These are phyloP conservation scores for Capronia coronata DNA, from an alignment of 2,329 filamentous ascomycete species.

Conservation along the genomic window DNA sequence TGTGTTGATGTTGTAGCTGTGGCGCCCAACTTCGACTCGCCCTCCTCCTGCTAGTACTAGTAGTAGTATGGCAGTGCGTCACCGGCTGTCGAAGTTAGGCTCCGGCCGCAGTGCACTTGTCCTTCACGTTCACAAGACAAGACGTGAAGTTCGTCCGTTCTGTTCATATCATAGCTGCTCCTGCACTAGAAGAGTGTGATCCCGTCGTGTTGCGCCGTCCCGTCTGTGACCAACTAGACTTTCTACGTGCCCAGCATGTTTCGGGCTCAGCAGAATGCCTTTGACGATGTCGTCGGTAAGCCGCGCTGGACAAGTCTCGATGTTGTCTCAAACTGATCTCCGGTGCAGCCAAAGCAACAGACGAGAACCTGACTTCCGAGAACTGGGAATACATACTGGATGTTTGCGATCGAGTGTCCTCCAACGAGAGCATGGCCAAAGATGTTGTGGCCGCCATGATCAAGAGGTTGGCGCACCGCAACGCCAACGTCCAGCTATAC, in stretches of 20 bases:
- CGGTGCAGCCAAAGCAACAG: constrained; percentile 69
- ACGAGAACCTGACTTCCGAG: constrained; percentile 91
- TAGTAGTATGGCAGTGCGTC: too few relatives aligned
- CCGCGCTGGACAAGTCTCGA: constrained; percentile 18
- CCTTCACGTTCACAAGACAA: neutral
- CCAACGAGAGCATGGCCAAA: constrained; percentile 49
- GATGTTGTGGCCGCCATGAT: constrained; percentile 86
- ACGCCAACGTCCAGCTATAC: constrained; percentile 93
- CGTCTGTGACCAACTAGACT: neutral
- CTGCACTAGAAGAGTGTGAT: too few relatives aligned
- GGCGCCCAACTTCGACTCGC: neutral
- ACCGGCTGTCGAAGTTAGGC: constrained; percentile 3
- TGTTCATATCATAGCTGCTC: neutral
- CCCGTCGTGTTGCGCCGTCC: too few relatives aligned
- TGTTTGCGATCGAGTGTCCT: constrained; percentile 54
- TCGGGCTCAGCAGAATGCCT: constrained; percentile 59
- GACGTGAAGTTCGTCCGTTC: too few relatives aligned
- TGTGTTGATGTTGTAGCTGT: neutral
- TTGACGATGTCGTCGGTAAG: constrained; percentile 64
- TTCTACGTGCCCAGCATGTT: constrained; percentile 42
- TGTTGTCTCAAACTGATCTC: constrained; percentile 26
- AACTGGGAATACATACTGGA: constrained; percentile 67
- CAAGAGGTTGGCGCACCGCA: constrained; percentile 83
- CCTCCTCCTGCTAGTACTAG: constrained; percentile 2
- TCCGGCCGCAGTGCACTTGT: constrained; percentile 4